phyloP scores from a whole-genome alignment of 345 rosid genomes.

The Syzygium jambos region DNA sequence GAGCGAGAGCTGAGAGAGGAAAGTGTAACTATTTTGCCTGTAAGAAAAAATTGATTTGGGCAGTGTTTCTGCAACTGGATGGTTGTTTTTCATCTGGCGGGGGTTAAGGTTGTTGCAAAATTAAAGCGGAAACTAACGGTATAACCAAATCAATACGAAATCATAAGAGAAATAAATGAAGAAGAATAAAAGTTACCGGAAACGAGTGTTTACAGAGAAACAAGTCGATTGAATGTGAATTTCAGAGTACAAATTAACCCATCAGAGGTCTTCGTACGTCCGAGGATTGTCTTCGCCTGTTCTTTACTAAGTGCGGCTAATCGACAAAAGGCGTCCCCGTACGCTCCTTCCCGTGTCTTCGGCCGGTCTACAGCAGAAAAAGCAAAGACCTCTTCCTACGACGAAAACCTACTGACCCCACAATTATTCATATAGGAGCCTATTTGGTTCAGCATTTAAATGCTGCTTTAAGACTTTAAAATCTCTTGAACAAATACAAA shows the following conservation, averaged over 20 bases:
- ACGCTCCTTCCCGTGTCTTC: not conserved
- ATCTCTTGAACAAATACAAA: too few relatives aligned
- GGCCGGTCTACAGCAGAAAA: not conserved
- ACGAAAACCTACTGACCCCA: not conserved
- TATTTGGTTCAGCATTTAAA: too few relatives aligned
- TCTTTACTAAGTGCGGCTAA: too few relatives aligned
- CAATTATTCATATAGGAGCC: too few relatives aligned
- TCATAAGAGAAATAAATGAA: too few relatives aligned
- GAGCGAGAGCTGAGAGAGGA: not conserved
- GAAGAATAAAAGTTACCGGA: fast-evolving
- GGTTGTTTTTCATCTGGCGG: too few relatives aligned
- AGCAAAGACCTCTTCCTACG: not conserved
- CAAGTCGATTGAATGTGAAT: not conserved
- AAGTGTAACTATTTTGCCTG: not conserved
- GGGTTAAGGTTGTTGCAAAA: not conserved
- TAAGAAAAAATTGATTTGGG: not conserved
- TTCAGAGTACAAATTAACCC: not conserved
- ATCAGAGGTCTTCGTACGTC: not conserved
- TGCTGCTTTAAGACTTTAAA: too few relatives aligned
- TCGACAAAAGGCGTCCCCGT: too few relatives aligned
- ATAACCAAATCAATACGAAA: too few relatives aligned
- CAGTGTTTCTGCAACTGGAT: not conserved
- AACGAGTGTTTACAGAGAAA: not conserved
- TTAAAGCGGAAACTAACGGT: too few relatives aligned
- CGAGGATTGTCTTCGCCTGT: too few relatives aligned